phyloP scores from a whole-genome alignment of 768 basidiomycete species.

The Termitomyces sp. region DNA sequence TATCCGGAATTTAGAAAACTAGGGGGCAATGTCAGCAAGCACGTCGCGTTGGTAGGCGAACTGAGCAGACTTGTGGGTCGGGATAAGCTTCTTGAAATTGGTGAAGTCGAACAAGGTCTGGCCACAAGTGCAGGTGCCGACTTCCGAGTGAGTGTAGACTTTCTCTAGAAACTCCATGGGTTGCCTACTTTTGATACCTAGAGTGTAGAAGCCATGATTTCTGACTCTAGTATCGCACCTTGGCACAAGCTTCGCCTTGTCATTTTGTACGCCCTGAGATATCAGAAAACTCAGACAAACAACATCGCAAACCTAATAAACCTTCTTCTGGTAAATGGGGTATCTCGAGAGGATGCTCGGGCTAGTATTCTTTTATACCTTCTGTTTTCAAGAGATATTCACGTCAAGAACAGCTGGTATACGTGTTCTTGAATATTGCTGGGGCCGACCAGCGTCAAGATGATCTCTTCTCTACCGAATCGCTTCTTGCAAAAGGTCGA shows the following conservation, averaged over 20 bases:
- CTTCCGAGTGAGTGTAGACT: conserved; percentile 54
- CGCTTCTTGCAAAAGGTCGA: conserved; percentile 88
- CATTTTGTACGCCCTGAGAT: conserved; percentile 89
- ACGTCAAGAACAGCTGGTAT: conserved; percentile 65
- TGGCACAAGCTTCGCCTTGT: conserved; percentile 88
- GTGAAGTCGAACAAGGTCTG: conserved; percentile 94
- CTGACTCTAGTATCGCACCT: conserved; percentile 60
- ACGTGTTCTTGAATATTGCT: conserved; percentile 87
- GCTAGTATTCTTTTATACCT: conserved; percentile 32
- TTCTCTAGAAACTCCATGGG: not conserved
- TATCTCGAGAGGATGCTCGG: conserved; percentile 71
- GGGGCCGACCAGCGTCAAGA: conserved; percentile 97
- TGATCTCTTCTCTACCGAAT: conserved; percentile 94
- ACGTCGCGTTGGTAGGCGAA: conserved; percentile 95
- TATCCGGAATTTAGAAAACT: conserved; percentile 97
- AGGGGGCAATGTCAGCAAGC: conserved; percentile 98
- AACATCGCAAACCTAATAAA: conserved; percentile 81
- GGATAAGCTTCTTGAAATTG: conserved; percentile 83
- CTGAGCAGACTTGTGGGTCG: conserved; percentile 85
- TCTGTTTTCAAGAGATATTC: not conserved
- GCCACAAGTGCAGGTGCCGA: conserved; percentile 91
- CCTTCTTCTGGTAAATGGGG: conserved; percentile 70
- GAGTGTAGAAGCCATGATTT: conserved; percentile 80
- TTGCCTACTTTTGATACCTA: conserved; percentile 23
- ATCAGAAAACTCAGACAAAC: conserved; percentile 83